A percentile compares a stretch with the other conserved stretches of the same genome.
These are phyloP conservation scores for Schizopora paradoxa DNA, from an alignment of 1,284 basidiomycete species.

Conservation along the genomic window DNA sequence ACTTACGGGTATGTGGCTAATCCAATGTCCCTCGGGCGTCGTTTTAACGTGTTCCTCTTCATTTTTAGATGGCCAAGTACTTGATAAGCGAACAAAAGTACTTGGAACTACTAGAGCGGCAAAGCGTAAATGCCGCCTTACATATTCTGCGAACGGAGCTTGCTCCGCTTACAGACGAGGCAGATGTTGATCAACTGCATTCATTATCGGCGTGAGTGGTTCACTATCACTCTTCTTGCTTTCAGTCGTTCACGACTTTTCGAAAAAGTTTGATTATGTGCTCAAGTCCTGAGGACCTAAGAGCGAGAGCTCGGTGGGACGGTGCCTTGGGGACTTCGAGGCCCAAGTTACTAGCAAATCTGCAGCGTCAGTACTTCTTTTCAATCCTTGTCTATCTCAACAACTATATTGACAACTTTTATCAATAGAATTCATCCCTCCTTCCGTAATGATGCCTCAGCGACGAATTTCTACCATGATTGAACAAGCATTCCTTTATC, in stretches of 20 bases:
- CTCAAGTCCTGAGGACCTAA: constrained; percentile 77
- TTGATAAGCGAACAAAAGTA: constrained; percentile 94
- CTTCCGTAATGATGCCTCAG: constrained; percentile 88
- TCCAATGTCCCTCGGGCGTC: constrained; percentile 20
- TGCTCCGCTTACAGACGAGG: constrained; percentile 72
- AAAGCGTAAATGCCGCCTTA: constrained; percentile 78
- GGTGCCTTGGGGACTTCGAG: constrained; percentile 81
- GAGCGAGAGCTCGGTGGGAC: constrained; percentile 83
- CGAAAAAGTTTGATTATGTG: constrained; percentile 80
- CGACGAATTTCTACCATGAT: constrained; percentile 82
- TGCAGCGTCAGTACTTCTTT: constrained; percentile 65
- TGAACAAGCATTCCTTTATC: constrained; percentile 79
- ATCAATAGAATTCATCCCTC: constrained; percentile 74
- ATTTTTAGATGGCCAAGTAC: constrained; percentile 71
- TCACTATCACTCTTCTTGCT: neutral
- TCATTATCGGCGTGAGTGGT: constrained; percentile 73
- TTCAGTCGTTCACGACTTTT: neutral
- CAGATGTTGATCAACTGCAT: constrained; percentile 76
- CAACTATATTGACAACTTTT: constrained; percentile 4
- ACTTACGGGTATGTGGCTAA: constrained; percentile 49
- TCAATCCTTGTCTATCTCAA: constrained; percentile 3
- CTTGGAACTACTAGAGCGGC: constrained; percentile 85
- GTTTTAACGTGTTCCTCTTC: constrained; percentile 19
- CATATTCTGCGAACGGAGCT: constrained; percentile 84
- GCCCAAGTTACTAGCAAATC: constrained; percentile 64